A percentile compares a stretch with the other conserved stretches of the same genome.
phyloP scores from a whole-genome alignment of 371 early-diverging fungal genomes.

The Funneliformis caledonium region DNA sequence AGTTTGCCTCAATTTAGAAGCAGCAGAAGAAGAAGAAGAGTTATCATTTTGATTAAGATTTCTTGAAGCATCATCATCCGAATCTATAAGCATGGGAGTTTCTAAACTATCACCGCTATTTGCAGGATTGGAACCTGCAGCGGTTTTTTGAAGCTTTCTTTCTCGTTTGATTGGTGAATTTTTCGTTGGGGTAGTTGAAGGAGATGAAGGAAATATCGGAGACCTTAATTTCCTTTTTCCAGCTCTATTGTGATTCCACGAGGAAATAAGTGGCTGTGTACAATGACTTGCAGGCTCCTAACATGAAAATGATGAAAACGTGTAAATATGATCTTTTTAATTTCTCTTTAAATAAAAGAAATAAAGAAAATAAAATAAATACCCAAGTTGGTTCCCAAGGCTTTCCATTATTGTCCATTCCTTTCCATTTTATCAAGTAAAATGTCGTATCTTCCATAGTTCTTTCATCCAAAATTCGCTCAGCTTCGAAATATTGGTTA shows the following conservation, averaged over 20 bases:
- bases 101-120: neutral
- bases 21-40: neutral
- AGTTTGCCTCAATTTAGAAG: neutral
- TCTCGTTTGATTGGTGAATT: neutral
- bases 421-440: constrained; percentile 22
- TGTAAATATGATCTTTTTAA: neutral
- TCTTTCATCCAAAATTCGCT: constrained; percentile 9
- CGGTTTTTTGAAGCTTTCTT: neutral
- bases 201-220: neutral
- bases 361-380: neutral
- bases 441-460: neutral
- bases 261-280: constrained; percentile 4
- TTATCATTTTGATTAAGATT: neutral
- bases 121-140: neutral
- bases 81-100: neutral
- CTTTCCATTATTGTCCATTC: constrained; percentile 2
- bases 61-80: neutral
- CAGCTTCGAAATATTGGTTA: constrained; percentile 18
- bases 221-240: constrained; percentile 11
- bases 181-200: neutral
- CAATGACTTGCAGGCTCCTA: constrained; percentile 27
- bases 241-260: constrained; percentile 8
- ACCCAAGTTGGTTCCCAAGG: constrained; percentile 32
- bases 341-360: neutral
- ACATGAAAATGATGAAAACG: neutral